Evolutionary conservation across 805 yeast genomes (phyloP).

Genomic region (Kregervanrija pseudodelftensis): DNA sequence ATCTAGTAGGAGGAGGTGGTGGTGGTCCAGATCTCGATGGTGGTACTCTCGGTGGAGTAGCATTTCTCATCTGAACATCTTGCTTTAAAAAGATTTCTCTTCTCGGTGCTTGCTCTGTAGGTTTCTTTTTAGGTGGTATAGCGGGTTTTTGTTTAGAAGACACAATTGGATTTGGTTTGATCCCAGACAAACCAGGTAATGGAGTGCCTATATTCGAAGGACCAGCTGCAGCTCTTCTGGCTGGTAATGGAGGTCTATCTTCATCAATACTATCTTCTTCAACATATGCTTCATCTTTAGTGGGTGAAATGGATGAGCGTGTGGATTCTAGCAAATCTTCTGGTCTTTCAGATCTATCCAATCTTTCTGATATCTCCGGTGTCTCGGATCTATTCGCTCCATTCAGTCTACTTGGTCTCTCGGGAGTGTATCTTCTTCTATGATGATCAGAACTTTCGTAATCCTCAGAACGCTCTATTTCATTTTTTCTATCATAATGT

Average conservation of each 20-base stretch:
- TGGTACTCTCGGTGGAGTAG: constrained; percentile 9
- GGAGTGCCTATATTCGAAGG: constrained; percentile 4
- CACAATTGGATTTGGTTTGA: constrained; percentile 5
- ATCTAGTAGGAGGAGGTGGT: constrained; percentile 30
- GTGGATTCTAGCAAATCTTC: not conserved
- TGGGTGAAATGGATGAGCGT: not conserved
- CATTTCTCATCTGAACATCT: not conserved
- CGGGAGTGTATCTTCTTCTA: not conserved
- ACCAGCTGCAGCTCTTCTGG: constrained; percentile 10
- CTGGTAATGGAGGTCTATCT: constrained; percentile 22
- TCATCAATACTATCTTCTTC: constrained; percentile 14
- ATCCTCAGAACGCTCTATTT: not conserved
- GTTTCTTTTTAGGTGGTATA: constrained; percentile 5
- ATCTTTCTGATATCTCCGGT: not conserved
- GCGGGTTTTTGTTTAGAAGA: constrained; percentile 7
- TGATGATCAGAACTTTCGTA: not conserved
- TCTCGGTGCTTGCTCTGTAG: too few species aligned
- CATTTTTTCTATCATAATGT: not conserved
- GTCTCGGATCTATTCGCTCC: constrained; percentile 1
- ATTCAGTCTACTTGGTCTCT: not conserved
- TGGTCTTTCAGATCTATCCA: not conserved
- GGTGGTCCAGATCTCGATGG: constrained; percentile 17
- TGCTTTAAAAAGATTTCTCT: too few species aligned
- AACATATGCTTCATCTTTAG: not conserved
- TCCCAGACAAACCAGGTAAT: constrained; percentile 3